Base-by-base conservation (phyloP, 306 rosid species). In the Carpinus fangiana region DNA sequence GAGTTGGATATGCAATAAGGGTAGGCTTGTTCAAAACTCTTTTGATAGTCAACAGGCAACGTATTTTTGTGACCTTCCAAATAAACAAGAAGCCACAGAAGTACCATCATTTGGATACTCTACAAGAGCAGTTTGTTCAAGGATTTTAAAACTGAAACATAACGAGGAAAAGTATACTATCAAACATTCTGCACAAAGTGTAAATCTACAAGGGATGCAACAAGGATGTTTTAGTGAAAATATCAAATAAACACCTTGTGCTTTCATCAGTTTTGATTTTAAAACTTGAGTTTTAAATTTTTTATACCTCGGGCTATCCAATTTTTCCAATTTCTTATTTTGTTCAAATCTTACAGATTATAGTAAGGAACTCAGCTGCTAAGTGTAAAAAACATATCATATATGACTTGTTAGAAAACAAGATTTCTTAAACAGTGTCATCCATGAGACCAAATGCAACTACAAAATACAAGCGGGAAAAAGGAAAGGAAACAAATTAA, bases 171-270 rank as follows among this genome's bases (percentile, higher is more conserved):
- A 16, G 12, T 31, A 12, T 13, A 55, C 65, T 41, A 23, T 47
- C 23, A n/a, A n/a, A 79, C 52, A 72, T 61, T 20, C 77, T 20
- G 55, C 55, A 55, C 7, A 57, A 26, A 41, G 51, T 66, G 31
- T 41, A 8, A 8, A 66, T 41, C 72, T 23, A 57, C 11, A 7
- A 64, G 23, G 47, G 23, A 64, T 14, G 47, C 12, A 14, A 41
- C 5, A 38, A 41, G 51, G 21, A 21, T 38, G 18, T 48, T 48
- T 48, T 10, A 48, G 14, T 48, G 12, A 48, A 48, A 48, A 48
- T 48, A 48, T 48, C 52, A 47, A 7, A 11, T 47, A 47, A 47
- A 8, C 12, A 11, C 12, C 10, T 47, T 47, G 51, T 47, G 12
- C 51, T 47, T 47, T 8, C 10, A 47, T 47, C 51, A 3, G 12